Evolutionary conservation across 768 basidiomycete genomes (phyloP).

Genomic region (Artomyces pyxidatus): DNA sequence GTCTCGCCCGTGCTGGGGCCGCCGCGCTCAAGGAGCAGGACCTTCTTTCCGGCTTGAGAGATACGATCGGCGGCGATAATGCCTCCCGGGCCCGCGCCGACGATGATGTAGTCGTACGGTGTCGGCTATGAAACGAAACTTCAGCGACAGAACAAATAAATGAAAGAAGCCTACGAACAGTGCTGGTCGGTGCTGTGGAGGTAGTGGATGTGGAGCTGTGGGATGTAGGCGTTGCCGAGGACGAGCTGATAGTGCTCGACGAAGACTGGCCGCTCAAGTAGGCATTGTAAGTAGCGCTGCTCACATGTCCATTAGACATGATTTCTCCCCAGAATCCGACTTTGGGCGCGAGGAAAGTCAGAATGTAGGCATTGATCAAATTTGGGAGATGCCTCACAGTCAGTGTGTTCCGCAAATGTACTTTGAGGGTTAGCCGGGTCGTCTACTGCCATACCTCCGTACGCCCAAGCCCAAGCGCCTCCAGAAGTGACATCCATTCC

Average conservation of each 20-base stretch:
- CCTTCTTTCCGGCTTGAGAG: constrained; percentile 47
- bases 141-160: neutral
- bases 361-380: neutral
- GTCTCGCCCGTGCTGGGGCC: constrained; percentile 53
- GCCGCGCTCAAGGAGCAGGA: constrained; percentile 54
- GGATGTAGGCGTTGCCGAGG: constrained; percentile 20
- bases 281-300: constrained; percentile 33
- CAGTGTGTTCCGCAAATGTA: constrained; percentile 48
- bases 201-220: constrained; percentile 26
- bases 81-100: constrained; percentile 1
- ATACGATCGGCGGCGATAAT: constrained; percentile 2
- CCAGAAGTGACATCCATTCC: constrained; percentile 27
- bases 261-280: constrained; percentile 35
- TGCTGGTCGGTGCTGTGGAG: constrained; percentile 26
- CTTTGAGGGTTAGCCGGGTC: constrained; percentile 42
- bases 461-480: constrained; percentile 46
- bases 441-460: constrained; percentile 35
- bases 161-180: constrained; percentile 4
- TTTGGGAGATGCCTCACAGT: constrained; percentile 33
- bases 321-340: constrained; percentile 54
- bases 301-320: constrained; percentile 35
- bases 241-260: constrained; percentile 22
- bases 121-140: constrained; percentile 17
- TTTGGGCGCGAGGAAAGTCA: constrained; percentile 16
- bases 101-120: constrained; percentile 1